These are phyloP conservation scores for Ustilaginoidea virens DNA, from an alignment of 2,329 filamentous ascomycete species.

Conservation along the genomic window DNA sequence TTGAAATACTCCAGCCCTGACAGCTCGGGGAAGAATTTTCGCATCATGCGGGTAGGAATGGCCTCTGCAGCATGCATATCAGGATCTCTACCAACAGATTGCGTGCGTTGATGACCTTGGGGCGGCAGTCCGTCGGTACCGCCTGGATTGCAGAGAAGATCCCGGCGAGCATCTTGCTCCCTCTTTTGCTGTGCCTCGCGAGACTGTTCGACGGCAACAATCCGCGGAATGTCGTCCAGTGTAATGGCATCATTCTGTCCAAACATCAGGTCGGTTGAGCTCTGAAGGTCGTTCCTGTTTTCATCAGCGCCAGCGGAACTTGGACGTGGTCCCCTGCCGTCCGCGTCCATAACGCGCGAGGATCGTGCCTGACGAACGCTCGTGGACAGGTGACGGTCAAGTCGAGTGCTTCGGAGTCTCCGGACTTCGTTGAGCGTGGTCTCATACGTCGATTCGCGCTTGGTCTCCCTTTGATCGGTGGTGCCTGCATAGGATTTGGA, in stretches of 20 bases:
- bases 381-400: constrained; percentile 87
- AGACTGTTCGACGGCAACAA: constrained; percentile 89
- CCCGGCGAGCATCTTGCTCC: constrained; percentile 33
- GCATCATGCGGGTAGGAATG: constrained; percentile 38
- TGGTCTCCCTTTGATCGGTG: constrained; percentile 27
- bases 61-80: constrained; percentile 36
- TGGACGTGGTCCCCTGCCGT: constrained; percentile 49
- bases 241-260: constrained; percentile 84
- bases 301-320: constrained; percentile 54
- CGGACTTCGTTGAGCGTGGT: constrained; percentile 93
- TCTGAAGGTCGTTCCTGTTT: constrained; percentile 19
- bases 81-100: constrained; percentile 33
- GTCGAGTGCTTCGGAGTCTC: constrained; percentile 75
- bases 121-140: constrained; percentile 27
- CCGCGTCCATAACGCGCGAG: constrained; percentile 71
- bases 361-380: constrained; percentile 82
- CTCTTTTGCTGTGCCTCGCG: constrained; percentile 75
- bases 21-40: constrained; percentile 90
- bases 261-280: constrained; percentile 67
- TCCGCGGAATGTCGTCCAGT: constrained; percentile 87
- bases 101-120: constrained; percentile 52
- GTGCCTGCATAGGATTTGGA: constrained; percentile 59
- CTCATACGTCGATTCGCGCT: constrained; percentile 69
- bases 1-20: constrained; percentile 96
- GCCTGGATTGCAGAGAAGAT: constrained; percentile 47